Percentiles rank a stretch among this genome's conserved stretches.
These are phyloP conservation scores for Capsella bursapastoris DNA, from an alignment of 345 rosid genomes.

Conservation along the genomic window DNA sequence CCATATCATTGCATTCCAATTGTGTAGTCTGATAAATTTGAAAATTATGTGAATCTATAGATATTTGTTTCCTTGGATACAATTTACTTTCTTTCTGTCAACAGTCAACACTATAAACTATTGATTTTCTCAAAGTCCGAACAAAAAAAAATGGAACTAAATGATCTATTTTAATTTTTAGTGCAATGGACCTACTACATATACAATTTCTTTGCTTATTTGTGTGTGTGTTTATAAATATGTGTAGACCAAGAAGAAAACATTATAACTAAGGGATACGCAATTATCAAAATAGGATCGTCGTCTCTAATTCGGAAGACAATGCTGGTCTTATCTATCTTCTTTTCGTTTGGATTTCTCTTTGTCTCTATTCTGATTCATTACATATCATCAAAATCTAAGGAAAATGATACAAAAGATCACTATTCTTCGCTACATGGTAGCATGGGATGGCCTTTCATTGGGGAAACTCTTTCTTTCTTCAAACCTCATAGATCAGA, in stretches of 20 bases:
- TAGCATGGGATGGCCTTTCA: constrained; percentile 78
- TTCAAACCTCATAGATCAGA: constrained; percentile 81
- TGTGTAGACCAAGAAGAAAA: constrained; percentile 19
- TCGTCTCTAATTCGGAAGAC: constrained; percentile 24
- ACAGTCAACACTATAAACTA: neutral
- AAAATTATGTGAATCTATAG: neutral
- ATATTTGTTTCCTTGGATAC: neutral
- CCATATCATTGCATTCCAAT: neutral
- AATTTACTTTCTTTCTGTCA: neutral
- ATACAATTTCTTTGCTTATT: neutral
- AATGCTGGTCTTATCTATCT: constrained; percentile 31
- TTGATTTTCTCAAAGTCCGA: neutral
- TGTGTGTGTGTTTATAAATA: constrained; percentile 8
- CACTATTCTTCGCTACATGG: constrained; percentile 52
- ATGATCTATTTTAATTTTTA: neutral
- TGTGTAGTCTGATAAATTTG: neutral
- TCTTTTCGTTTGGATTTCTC: constrained; percentile 36
- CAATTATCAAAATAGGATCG: constrained; percentile 6
- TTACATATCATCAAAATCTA: constrained; percentile 20
- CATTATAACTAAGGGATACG: neutral
- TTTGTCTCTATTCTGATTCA: constrained; percentile 21
- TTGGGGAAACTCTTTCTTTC: constrained; percentile 74
- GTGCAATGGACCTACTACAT: neutral
- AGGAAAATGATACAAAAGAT: constrained; percentile 28
- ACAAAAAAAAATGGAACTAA: neutral